A percentile compares a stretch with the other conserved stretches of the same genome.
These are phyloP conservation scores for Colletotrichum sp. DNA, from an alignment of 2,329 filamentous ascomycete genomes.

Conservation along the genomic window DNA sequence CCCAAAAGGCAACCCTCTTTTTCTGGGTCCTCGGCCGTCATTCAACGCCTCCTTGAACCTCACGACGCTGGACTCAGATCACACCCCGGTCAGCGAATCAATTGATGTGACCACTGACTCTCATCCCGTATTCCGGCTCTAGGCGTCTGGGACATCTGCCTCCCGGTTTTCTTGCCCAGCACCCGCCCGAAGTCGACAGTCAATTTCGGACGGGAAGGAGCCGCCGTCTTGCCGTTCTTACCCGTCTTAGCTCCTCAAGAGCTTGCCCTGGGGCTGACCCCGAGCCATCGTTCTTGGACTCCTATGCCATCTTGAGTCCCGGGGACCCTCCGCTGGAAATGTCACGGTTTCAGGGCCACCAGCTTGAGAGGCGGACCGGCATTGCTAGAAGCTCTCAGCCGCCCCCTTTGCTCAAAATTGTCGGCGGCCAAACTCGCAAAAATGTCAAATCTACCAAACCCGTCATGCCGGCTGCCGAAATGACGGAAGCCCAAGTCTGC, in stretches of 20 bases:
- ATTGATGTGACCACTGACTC: neutral
- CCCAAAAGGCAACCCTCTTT: neutral
- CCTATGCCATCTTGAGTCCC: neutral
- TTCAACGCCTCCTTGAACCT: neutral
- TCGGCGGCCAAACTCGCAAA: neutral
- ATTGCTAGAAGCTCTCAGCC: neutral
- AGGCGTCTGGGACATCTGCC: neutral
- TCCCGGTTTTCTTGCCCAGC: neutral
- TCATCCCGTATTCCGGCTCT: neutral
- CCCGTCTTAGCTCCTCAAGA: neutral
- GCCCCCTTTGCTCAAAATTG: neutral
- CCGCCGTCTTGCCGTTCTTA: neutral
- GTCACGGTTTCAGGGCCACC: neutral
- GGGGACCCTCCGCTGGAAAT: neutral
- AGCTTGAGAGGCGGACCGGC: neutral
- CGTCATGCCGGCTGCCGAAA: neutral
- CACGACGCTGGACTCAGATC: neutral
- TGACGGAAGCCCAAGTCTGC: neutral
- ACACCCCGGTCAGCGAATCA: neutral
- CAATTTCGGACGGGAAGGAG: neutral
- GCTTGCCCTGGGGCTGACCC: neutral
- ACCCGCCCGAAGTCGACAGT: neutral
- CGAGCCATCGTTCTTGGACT: neutral
- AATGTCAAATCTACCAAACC: neutral
- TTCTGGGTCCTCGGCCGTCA: neutral